Conservation (phyloP, 2,329 filamentous ascomycete genomes). For the Mollisia scopiformis region DNA sequence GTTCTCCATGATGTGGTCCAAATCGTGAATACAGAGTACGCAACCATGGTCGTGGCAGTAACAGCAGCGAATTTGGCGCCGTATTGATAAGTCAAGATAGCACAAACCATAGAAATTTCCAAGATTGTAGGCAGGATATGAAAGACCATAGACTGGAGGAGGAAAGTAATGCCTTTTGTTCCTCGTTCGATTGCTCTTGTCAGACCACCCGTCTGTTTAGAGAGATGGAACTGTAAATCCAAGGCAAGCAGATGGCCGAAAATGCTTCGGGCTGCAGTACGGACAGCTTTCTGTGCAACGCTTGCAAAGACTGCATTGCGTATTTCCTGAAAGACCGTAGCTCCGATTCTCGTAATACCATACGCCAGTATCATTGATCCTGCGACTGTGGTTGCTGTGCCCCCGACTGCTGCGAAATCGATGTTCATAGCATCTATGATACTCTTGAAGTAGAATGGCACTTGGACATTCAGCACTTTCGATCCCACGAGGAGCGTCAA, state of each 20-base stretch:
- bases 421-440: slow-evolving; percentile 99
- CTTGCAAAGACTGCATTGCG: slow-evolving; percentile 96
- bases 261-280: slow-evolving; percentile 86
- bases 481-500: slow-evolving; percentile 82
- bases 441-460: slow-evolving; percentile 98
- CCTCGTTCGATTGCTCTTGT: slow-evolving; percentile 94
- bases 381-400: slow-evolving; percentile 85
- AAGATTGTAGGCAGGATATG: slow-evolving; percentile 92
- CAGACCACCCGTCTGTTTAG: slow-evolving; percentile 91
- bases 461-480: slow-evolving; percentile 96
- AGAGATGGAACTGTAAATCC: slow-evolving; percentile 91
- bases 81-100: slow-evolving; percentile 95
- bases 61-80: slow-evolving; percentile 90
- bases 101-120: slow-evolving; percentile 94
- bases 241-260: slow-evolving; percentile 88
- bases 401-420: slow-evolving; percentile 84
- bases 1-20: slow-evolving; percentile 96
- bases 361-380: slow-evolving; percentile 94
- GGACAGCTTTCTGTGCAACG: slow-evolving; percentile 95
- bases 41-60: slow-evolving; percentile 87
- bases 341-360: slow-evolving; percentile 83
- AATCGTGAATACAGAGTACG: slow-evolving; percentile 96
- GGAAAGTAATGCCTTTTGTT: slow-evolving; percentile 97
- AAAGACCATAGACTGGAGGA: slow-evolving; percentile 98
- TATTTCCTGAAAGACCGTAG: slow-evolving; percentile 88